phyloP scores from a whole-genome alignment of 225 moss, liverwort and hornwort species.

The Polytrichum formosum region DNA sequence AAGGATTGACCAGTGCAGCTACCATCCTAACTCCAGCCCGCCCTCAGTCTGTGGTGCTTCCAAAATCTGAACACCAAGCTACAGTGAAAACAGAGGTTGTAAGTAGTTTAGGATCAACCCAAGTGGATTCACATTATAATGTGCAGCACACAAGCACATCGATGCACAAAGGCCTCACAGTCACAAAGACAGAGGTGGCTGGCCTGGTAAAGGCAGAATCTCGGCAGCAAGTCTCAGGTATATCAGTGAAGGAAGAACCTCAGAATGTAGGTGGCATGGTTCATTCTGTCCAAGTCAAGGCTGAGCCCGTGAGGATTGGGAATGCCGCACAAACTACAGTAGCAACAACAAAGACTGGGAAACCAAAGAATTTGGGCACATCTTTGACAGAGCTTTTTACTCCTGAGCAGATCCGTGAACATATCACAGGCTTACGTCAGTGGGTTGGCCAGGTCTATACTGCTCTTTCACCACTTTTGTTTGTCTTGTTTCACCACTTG shows the following conservation, averaged over 20 bases:
- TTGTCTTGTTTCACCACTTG: neutral
- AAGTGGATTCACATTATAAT: constrained; percentile 47
- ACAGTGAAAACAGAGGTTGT: constrained; percentile 42
- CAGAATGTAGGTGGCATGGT: constrained; percentile 15
- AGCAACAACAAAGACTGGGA: constrained; percentile 55
- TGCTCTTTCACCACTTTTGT: constrained; percentile 10
- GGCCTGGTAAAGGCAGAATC: constrained; percentile 53
- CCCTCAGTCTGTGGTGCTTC: constrained; percentile 20
- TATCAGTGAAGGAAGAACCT: constrained; percentile 39
- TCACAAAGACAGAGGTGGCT: constrained; percentile 34
- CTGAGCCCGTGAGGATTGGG: constrained; percentile 43
- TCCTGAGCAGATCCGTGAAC: constrained; percentile 87
- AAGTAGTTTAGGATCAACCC: constrained; percentile 16
- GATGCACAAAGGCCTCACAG: constrained; percentile 19
- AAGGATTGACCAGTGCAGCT: constrained; percentile 18
- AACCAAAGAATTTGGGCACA: constrained; percentile 91
- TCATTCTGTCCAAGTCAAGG: constrained; percentile 34
- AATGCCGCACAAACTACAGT: constrained; percentile 18
- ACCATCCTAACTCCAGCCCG: constrained; percentile 30
- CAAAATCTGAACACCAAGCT: constrained; percentile 45
- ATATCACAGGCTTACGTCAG: constrained; percentile 92
- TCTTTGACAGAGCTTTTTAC: constrained; percentile 97
- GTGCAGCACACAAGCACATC: constrained; percentile 22
- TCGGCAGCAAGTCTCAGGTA: constrained; percentile 34
- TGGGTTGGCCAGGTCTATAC: constrained; percentile 93